These are phyloP conservation scores for Marchantia polymorpha DNA, from an alignment of 225 moss, liverwort and hornwort species.

Conservation along the genomic window DNA sequence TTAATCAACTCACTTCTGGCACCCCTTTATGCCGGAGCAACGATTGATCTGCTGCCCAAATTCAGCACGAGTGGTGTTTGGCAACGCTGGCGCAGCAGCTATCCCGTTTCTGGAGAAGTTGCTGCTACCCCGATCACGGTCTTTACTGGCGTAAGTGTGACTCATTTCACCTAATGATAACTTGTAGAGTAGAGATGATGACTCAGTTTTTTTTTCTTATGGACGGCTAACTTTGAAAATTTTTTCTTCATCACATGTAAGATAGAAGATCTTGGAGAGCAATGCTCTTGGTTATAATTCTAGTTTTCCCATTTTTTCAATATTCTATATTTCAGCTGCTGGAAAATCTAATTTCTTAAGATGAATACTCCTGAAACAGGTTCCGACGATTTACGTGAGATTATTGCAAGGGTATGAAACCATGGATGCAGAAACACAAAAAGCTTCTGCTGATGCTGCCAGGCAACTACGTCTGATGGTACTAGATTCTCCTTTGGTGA, in stretches of 20 bases:
- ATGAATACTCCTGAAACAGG: slow-evolving; percentile 39
- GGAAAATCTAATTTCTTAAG: not conserved
- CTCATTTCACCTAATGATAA: not conserved
- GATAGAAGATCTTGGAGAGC: not conserved
- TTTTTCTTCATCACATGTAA: too few relatives aligned
- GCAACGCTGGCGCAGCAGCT: slow-evolving; percentile 67
- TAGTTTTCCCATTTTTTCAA: too few relatives aligned
- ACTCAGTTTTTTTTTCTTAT: too few relatives aligned
- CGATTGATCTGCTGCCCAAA: slow-evolving; percentile 77
- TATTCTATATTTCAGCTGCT: not conserved
- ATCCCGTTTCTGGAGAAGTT: slow-evolving; percentile 38
- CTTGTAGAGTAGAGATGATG: too few relatives aligned
- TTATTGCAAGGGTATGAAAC: slow-evolving; percentile 81
- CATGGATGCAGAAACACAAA: slow-evolving; percentile 65
- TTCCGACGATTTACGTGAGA: slow-evolving; percentile 84
- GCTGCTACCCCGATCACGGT: slow-evolving; percentile 60
- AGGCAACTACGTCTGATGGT: slow-evolving; percentile 78
- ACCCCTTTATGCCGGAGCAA: slow-evolving; percentile 75
- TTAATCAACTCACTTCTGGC: slow-evolving; percentile 82
- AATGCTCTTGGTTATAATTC: not conserved
- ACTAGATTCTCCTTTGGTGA: slow-evolving; percentile 1
- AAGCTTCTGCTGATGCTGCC: slow-evolving; percentile 61
- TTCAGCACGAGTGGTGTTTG: slow-evolving; percentile 85
- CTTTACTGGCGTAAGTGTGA: slow-evolving; percentile 70
- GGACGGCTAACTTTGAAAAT: too few relatives aligned